Base-by-base conservation (phyloP, 129 eudicot genomes). In the Smallanthus sonchifolius region DNA sequence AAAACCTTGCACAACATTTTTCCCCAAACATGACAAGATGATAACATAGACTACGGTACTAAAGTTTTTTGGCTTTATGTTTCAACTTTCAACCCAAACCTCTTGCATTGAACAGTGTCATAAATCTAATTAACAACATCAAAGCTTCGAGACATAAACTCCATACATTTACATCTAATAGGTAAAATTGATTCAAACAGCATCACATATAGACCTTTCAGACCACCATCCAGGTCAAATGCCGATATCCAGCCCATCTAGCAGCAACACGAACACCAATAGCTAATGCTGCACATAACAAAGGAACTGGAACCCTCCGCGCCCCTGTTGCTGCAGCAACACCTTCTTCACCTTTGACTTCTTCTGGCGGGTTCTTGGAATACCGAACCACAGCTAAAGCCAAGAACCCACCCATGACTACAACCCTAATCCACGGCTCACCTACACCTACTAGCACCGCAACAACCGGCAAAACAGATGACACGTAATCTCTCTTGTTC, bases 211-310 rank as follows among this genome's bases (percentile, higher is more conserved):
- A 37, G 39, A 51, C 30, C 67, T 49, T 71, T 84, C 79, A 91
- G 19, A 84, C 95, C 20, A 92, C 83, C 98, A 89, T 92, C 98
- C 98, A 92, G 38, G 98, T 92, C 89, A 92, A 78, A 77, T 92
- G 98, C 40, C 98, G 75, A 71, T 86, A 86, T 5, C 96, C 95
- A 70, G 90, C 95, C 96, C 98, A 92, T 63, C 82, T 88, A 20
- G 92, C 98, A 47, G 95, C 95, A 72, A 89, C 68, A 47, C 92
- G 95, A 14, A 90, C 17, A 48, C 96, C 98, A 66, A 92, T 84
- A 2, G 95, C 95, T 82, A 90, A 69, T 10, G 92, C 98, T 30
- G 94, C 95, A 73, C 86, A 85, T n/a, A 89, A 20, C 65, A 92
- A 74, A 2, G 98, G 96, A 76, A 84, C 47, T 2, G 98, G 98